Evolutionary conservation across 2,329 filamentous ascomycete species (phyloP).

Genomic region (Phialemonium atrogriseum): DNA sequence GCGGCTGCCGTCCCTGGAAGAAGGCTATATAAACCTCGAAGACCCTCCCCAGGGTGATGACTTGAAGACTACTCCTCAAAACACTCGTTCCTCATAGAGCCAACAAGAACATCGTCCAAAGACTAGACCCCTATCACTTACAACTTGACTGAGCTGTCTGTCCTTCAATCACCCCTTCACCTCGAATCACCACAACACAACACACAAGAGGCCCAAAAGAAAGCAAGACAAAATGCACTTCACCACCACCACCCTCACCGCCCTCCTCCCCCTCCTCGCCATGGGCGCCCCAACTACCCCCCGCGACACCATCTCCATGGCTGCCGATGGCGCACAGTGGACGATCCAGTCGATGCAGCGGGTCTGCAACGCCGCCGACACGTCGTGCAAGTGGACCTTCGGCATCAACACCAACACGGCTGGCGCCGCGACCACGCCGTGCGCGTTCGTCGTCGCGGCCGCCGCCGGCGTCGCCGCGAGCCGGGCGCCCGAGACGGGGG

Average conservation of each 20-base stretch:
- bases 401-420: conserved; percentile 24
- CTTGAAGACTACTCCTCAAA: too few relatives aligned
- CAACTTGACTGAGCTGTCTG: conserved; percentile 6
- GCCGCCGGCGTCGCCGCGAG: conserved; percentile 9
- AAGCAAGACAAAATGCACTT: conserved; percentile 27
- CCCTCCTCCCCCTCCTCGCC: conserved; percentile 16
- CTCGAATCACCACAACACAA: conserved; percentile 3
- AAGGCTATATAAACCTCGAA: too few relatives aligned
- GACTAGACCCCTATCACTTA: too few relatives aligned
- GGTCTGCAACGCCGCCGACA: conserved; percentile 28
- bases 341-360: conserved; percentile 29
- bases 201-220: not conserved
- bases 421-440: conserved; percentile 20
- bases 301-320: conserved; percentile 15
- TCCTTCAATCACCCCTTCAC: not conserved
- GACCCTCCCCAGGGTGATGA: too few relatives aligned
- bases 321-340: conserved; percentile 26
- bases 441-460: conserved; percentile 22
- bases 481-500: conserved; percentile 19
- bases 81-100: too few relatives aligned
- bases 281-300: conserved; percentile 16
- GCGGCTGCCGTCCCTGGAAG: too few relatives aligned
- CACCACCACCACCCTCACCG: conserved; percentile 16
- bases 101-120: too few relatives aligned
- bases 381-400: conserved; percentile 32